Evolutionary conservation across 1,284 basidiomycete genomes (phyloP), one percentile per base, ranked within the genome.

Genomic region (Xerocomus nothofagi): DNA sequence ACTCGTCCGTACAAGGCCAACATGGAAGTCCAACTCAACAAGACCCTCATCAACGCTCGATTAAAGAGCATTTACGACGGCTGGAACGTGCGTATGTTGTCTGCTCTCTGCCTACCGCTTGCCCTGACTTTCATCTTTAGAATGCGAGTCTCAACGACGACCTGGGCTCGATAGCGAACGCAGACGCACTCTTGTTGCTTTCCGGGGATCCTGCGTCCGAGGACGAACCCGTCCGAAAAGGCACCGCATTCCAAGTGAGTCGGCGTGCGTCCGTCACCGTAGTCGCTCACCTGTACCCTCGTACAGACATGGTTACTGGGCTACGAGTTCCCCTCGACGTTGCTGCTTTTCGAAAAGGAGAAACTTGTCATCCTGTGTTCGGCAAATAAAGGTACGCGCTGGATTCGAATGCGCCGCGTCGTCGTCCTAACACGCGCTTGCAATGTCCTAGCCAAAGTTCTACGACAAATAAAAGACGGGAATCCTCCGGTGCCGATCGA

Each of bases 321-420:
- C 21, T 98, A 94, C 69, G 96, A 98, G 69, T 98, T 98, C 65
- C 95, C 95, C 0, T 93, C 93, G 0, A 98, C 95, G 0, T 76
- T 98, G 37, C 81, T 95, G 50, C 72, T 96, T 30, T 88, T 98
- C 58, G 80, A 87, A 58, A 85, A 86, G 60, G 75, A 85, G 46
- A 87, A 82, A 61, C 72, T 98, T 26, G 79, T 76, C 26, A 88
- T 98, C 49, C 74, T 98, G 34, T 94, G 91, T 57, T 96, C 93
- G 18, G 81, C 88, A 4, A 89, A 88, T 27, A 98, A 98, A 80
- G 91, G 93, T 93, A 49, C 55, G 50, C 40, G 33, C 23, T 48
- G 2, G 15, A 14, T 39, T 29, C 39, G 31, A 34, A 27, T 47
- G 34, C 18, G 21, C 23, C 39, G 44, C 43, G 49, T 49, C 40